Conservation (phyloP, 2,329 filamentous ascomycete species). For the Juglanconis oblonga region DNA sequence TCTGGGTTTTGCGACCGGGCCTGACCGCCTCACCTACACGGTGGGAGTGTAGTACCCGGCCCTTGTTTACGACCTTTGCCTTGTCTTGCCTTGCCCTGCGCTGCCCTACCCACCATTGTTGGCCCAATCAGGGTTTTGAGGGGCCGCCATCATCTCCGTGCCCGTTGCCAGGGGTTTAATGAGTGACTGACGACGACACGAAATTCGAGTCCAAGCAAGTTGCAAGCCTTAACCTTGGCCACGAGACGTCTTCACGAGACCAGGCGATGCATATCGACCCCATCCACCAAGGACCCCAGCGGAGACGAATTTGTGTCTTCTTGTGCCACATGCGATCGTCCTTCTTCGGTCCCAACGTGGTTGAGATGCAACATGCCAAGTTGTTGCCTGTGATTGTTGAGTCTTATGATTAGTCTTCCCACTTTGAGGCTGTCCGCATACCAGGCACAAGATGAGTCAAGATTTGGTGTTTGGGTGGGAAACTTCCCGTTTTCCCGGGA, state of each 20-base stretch:
- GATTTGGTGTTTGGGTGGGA: background rate
- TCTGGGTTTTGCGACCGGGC: background rate
- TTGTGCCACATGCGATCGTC: no score
- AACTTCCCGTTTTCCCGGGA: no score
- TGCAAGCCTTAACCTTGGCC: conserved; percentile 1
- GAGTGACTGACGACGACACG: background rate
- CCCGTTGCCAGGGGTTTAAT: conserved; percentile 6
- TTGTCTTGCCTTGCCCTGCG: background rate
- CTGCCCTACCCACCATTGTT: background rate
- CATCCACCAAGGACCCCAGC: no score
- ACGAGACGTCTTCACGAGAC: background rate
- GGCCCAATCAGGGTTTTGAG: background rate
- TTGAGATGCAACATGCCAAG: background rate
- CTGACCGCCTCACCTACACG: no score
- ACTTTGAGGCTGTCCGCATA: conserved; percentile 7
- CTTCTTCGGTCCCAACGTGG: no score
- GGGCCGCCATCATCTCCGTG: conserved; percentile 15
- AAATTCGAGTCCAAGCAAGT: background rate
- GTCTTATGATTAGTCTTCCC: no score
- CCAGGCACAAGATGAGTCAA: background rate
- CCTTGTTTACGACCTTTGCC: background rate
- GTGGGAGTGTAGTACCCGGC: no score
- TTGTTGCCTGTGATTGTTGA: background rate
- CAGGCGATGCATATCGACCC: background rate
- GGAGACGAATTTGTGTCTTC: no score